Conservation (phyloP, 2,329 filamentous ascomycete genomes). For the Colletotrichum agaves region DNA sequence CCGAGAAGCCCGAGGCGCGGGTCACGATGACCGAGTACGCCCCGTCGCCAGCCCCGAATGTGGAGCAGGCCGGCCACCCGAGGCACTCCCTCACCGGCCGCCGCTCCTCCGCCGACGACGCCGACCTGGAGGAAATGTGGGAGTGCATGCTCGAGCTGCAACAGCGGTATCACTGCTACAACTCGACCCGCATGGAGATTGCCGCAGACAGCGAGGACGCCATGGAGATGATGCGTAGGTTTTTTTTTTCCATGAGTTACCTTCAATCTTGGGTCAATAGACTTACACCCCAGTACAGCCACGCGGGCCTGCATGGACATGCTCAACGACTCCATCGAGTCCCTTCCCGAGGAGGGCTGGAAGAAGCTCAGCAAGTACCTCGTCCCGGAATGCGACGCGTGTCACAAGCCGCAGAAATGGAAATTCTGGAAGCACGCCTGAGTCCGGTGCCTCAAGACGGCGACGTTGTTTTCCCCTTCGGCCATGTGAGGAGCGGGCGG, state of each 20-base stretch:
- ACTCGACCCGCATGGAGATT: conserved; percentile 39
- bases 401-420: conserved; percentile 37
- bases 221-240: conserved; percentile 38
- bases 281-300: conserved; percentile 31
- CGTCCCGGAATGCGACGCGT: conserved; percentile 19
- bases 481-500: conserved; percentile 9
- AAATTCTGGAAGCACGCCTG: conserved; percentile 39
- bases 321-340: conserved; percentile 41
- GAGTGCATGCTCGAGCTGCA: conserved; percentile 38
- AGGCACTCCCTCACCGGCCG: conserved; percentile 27
- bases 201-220: conserved; percentile 36
- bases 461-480: conserved; percentile 7
- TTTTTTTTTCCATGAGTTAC: background rate
- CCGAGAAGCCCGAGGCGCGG: conserved; percentile 30
- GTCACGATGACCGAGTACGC: conserved; percentile 36
- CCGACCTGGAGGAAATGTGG: conserved; percentile 36
- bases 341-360: conserved; percentile 41
- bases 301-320: conserved; percentile 41
- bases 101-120: conserved; percentile 28
- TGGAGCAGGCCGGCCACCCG: conserved; percentile 1
- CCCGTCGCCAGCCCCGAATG: background rate
- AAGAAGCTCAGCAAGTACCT: conserved; percentile 39
- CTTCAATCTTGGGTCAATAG: background rate
- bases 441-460: background rate
- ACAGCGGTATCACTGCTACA: conserved; percentile 39